phyloP scores from a whole-genome alignment of 1,284 basidiomycete species.

The Albatrellus sp. region DNA sequence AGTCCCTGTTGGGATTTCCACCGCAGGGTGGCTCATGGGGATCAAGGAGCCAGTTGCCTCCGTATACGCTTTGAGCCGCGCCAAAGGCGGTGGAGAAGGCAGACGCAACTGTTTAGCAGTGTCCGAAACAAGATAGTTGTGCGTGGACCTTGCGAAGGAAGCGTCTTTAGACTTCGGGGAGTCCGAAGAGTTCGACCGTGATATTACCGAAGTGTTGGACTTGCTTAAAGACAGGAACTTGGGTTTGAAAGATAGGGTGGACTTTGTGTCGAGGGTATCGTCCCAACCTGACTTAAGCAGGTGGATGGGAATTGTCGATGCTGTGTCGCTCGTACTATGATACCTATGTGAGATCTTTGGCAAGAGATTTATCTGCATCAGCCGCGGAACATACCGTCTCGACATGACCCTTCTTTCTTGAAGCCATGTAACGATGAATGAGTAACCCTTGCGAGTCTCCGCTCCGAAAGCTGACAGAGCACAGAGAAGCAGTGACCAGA shows the following conservation, averaged over 20 bases:
- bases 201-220: constrained; percentile 9
- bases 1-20: no score
- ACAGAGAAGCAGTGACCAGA: constrained; percentile 27
- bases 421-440: constrained; percentile 14
- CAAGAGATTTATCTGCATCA: no score
- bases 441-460: constrained; percentile 17
- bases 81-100: constrained; percentile 8
- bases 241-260: constrained; percentile 13
- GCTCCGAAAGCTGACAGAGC: constrained; percentile 23
- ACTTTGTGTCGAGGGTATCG: constrained; percentile 29
- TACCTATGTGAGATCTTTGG: no score
- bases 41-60: no score
- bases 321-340: constrained; percentile 7
- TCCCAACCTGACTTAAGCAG: constrained; percentile 40
- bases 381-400: no score
- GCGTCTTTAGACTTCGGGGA: constrained; percentile 24
- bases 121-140: constrained; percentile 29
- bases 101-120: constrained; percentile 11
- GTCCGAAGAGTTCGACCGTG: constrained; percentile 10
- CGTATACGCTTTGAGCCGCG: not conserved
- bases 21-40: no score
- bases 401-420: no score
- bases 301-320: constrained; percentile 15
- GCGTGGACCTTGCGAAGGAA: constrained; percentile 33
- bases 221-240: constrained; percentile 12